Percentiles rank a stretch among this genome's conserved stretches.
phyloP scores from a whole-genome alignment of 345 rosid genomes.

The Bruguiera sexangula region DNA sequence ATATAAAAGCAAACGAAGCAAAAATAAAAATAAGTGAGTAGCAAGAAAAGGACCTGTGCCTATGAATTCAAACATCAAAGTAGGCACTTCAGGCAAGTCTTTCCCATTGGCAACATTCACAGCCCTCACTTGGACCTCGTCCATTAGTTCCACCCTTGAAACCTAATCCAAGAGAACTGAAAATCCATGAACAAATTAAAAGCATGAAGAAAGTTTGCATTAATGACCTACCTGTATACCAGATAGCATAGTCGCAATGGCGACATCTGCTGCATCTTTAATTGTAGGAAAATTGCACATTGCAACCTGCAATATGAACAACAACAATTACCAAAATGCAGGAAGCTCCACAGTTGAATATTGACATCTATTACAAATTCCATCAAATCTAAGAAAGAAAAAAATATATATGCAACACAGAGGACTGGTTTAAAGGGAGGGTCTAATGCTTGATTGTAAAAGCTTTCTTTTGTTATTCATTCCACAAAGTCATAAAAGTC shows the following conservation, averaged over 20 bases:
- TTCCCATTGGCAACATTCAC: constrained; percentile 84
- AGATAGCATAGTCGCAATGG: constrained; percentile 77
- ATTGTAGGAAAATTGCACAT: constrained; percentile 86
- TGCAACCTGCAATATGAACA: constrained; percentile 63
- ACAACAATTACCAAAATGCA: constrained; percentile 4
- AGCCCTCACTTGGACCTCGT: constrained; percentile 85
- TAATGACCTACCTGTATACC: constrained; percentile 71
- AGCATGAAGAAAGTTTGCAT: constrained; percentile 11
- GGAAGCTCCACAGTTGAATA: not conserved
- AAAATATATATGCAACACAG: not conserved
- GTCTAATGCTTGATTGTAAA: not conserved
- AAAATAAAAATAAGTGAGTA: not conserved
- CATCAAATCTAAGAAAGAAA: not conserved
- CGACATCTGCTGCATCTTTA: constrained; percentile 97
- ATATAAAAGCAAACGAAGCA: not conserved
- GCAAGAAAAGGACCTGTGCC: constrained; percentile 60
- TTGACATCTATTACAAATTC: not conserved
- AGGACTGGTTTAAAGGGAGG: not conserved
- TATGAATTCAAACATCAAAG: constrained; percentile 87
- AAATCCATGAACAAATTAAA: constrained; percentile 17
- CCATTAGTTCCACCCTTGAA: constrained; percentile 84
- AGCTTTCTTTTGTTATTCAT: not conserved
- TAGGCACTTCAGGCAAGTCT: constrained; percentile 71
- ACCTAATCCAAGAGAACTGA: constrained; percentile 43
- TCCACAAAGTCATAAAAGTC: not conserved